Evolutionary conservation across 768 basidiomycete species (phyloP).

Genomic region (Mycena polygramma): DNA sequence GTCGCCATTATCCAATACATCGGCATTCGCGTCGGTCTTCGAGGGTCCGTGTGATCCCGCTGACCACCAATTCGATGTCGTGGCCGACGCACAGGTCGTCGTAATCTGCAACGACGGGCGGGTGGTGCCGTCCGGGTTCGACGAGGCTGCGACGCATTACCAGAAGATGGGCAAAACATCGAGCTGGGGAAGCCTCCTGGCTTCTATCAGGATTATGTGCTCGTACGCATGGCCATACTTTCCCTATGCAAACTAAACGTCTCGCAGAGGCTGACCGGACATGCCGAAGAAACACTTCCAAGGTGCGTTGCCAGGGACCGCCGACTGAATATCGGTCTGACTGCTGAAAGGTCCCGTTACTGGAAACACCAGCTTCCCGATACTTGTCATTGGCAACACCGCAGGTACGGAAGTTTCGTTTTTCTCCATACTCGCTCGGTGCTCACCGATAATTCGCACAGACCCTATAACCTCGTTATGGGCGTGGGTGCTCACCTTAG

Average conservation of each 20-base stretch:
- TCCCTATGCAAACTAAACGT: background rate
- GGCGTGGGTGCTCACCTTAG: conserved; percentile 5
- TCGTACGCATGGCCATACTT: conserved; percentile 31
- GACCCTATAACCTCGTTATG: conserved; percentile 40
- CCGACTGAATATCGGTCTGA: background rate
- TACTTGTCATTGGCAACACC: conserved; percentile 57
- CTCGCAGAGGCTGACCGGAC: conserved; percentile 8
- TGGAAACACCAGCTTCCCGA: conserved; percentile 54
- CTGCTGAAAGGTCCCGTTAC: conserved; percentile 47
- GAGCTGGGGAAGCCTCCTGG: conserved; percentile 40
- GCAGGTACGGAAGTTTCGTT: conserved; percentile 42
- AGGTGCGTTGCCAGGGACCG: background rate
- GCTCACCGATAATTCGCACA: background rate
- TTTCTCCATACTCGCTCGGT: background rate
- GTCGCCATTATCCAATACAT: background rate
- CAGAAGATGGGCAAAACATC: conserved; percentile 32
- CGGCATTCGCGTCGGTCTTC: background rate
- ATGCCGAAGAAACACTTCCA: conserved; percentile 8
- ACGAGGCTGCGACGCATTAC: conserved; percentile 31
- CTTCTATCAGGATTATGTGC: conserved; percentile 36
- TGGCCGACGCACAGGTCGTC: conserved; percentile 30
- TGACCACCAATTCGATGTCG: background rate
- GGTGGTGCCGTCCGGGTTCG: conserved; percentile 35
- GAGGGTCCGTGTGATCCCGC: conserved; percentile 9
- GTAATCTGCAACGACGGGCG: conserved; percentile 42